Evolutionary conservation across 495 filamentous ascomycete species (phyloP), one percentile per base, ranked within the genome.

Genomic region (Penicillium tannophilum): DNA sequence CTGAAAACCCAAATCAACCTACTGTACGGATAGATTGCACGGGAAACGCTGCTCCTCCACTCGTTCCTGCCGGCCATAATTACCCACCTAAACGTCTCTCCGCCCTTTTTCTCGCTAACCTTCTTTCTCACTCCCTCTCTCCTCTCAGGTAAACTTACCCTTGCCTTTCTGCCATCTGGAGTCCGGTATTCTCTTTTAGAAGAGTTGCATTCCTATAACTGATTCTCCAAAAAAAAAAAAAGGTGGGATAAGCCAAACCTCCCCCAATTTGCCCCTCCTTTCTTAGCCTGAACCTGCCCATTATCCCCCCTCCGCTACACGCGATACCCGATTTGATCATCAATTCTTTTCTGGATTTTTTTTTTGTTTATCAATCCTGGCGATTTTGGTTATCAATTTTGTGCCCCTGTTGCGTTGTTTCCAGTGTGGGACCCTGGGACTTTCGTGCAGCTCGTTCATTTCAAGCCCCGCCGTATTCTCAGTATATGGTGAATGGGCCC

Each of bases 251-350:
- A 54, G 54, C 46, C 48, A 35, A 52, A 17, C 7, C 16, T 41
- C 17, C 49, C 50, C 47, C 59, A 16, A 41, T 47, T 35, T 64
- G 62, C 64, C 64, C 64, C 64, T 67, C 64, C 56, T 61, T 61
- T 56, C 17, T 35, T 24, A 54, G 48, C 31, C 49, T 44, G 19
- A 58, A 42, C 57, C 41, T 43, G 30, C 36, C 17, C 35, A 58
- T 53, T 36, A 55, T 48, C 26, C 39, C 14, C 49, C 30, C 54
- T 33, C 52, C 51, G 2, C 9, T 56, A 63, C 56, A 54, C 61
- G 61, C 61, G 49, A 57, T 56, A 57, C 61, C 61, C 54, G 54
- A 63, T 57, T 28, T 58, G 57, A 60, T 57, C 33, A 4, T 20
- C 41, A 14, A n/a, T 47, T 51, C 4, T 31, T 51, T 50, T 39